Percentiles rank a stretch among this genome's conserved stretches.
phyloP scores from a whole-genome alignment of 163 green algal genomes.

The Volvox carteri region DNA sequence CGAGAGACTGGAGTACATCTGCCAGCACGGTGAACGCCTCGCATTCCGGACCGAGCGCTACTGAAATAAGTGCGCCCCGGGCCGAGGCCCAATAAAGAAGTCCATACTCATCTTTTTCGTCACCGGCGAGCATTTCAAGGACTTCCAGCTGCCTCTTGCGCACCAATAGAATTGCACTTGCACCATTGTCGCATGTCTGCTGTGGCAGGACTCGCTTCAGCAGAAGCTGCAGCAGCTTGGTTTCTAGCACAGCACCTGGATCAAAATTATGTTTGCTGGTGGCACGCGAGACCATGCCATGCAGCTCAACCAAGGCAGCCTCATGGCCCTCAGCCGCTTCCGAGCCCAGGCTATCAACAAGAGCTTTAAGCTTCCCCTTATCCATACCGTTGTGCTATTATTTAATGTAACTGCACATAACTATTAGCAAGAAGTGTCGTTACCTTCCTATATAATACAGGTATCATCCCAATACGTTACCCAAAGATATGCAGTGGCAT shows the following conservation, averaged over 20 bases:
- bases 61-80: neutral
- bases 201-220: neutral
- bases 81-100: slow-evolving; percentile 47
- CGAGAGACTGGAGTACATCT: neutral
- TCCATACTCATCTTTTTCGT: slow-evolving; percentile 33
- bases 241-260: neutral
- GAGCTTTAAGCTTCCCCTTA: slow-evolving; percentile 9
- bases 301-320: neutral
- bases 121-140: slow-evolving; percentile 37
- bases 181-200: neutral
- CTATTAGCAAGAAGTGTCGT: neutral
- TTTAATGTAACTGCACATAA: neutral
- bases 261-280: slow-evolving; percentile 43
- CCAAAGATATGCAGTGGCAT: slow-evolving; percentile 28
- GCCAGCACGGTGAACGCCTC: neutral
- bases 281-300: neutral
- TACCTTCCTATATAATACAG: neutral
- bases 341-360: slow-evolving; percentile 12
- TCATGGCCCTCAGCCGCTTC: neutral
- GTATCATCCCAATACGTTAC: too few species aligned
- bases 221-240: slow-evolving; percentile 25
- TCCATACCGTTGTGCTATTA: neutral
- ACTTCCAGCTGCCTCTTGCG: slow-evolving; percentile 14
- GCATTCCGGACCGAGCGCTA: slow-evolving; percentile 24
- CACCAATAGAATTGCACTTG: neutral